These are phyloP conservation scores for Hypoxylon lienhwacheense DNA, from an alignment of 495 filamentous ascomycete species.

Conservation along the genomic window DNA sequence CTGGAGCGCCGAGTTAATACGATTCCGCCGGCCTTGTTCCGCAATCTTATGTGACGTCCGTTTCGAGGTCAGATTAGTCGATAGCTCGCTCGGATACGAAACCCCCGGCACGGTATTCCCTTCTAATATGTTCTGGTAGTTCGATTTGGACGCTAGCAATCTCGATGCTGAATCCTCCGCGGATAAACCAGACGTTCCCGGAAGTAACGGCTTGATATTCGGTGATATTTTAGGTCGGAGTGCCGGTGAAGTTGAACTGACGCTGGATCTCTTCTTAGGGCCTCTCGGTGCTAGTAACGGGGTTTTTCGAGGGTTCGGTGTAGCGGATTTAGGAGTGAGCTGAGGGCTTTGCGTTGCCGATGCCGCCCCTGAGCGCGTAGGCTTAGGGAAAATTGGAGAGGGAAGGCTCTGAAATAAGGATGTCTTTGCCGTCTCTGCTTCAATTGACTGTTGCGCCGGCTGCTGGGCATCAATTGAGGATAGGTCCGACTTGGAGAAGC, in stretches of 20 bases:
- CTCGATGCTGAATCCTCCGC: conserved; percentile 74
- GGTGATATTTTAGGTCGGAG: conserved; percentile 92
- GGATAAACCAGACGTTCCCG: conserved; percentile 56
- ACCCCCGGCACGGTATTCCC: conserved; percentile 88
- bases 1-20: conserved; percentile 90
- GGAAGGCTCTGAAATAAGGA: conserved; percentile 49
- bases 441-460: conserved; percentile 40
- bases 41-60: conserved; percentile 97
- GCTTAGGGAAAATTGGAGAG: conserved; percentile 49
- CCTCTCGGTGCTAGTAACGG: conserved; percentile 48
- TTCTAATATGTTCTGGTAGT: conserved; percentile 96
- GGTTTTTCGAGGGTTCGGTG: conserved; percentile 46
- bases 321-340: conserved; percentile 42
- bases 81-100: conserved; percentile 85
- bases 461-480: conserved; percentile 51
- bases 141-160: conserved; percentile 88
- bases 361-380: conserved; percentile 38
- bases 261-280: conserved; percentile 72
- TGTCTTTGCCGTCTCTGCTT: conserved; percentile 39
- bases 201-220: conserved; percentile 87
- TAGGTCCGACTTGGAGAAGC: conserved; percentile 47
- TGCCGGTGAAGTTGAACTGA: conserved; percentile 78
- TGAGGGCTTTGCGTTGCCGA: conserved; percentile 59
- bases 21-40: conserved; percentile 91
- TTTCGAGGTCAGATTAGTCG: conserved; percentile 92